Conservation (phyloP, 192 early-diverging fungal genomes). For the Coemansia sp. region DNA sequence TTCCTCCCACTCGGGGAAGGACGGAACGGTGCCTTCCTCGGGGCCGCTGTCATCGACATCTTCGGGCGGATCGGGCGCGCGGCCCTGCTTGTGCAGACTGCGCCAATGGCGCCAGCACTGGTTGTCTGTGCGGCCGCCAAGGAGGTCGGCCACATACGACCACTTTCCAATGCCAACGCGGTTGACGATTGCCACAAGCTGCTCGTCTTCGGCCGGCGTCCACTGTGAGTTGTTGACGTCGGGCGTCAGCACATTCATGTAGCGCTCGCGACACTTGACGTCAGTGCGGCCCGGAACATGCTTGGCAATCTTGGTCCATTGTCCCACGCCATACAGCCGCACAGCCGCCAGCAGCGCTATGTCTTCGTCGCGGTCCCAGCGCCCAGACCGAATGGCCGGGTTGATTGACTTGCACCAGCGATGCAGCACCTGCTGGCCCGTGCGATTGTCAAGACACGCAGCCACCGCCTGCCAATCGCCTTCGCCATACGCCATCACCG, state of each 20-base stretch:
- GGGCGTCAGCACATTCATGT: slow-evolving; percentile 68
- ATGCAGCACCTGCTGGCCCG: slow-evolving; percentile 70
- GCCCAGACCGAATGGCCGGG: slow-evolving; percentile 63
- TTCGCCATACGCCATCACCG: slow-evolving; percentile 68
- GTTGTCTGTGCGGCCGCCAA: slow-evolving; percentile 60
- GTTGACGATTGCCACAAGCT: slow-evolving; percentile 45
- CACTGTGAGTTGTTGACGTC: slow-evolving; percentile 60
- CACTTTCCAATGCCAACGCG: slow-evolving; percentile 58
- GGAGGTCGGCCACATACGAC: slow-evolving; percentile 56
- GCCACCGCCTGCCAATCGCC: slow-evolving; percentile 75
- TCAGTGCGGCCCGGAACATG: slow-evolving; percentile 74
- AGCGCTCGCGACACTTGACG: slow-evolving; percentile 78
- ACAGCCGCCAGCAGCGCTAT: slow-evolving; percentile 64
- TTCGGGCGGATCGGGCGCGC: slow-evolving; percentile 51
- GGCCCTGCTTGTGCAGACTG: slow-evolving; percentile 54
- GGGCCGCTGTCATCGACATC: slow-evolving; percentile 26
- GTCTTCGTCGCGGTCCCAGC: slow-evolving; percentile 73
- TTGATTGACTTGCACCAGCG: slow-evolving; percentile 74
- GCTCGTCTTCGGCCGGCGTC: slow-evolving; percentile 56
- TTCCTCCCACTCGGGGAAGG: slow-evolving; percentile 54
- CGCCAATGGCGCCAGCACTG: slow-evolving; percentile 58
- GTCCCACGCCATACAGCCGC: slow-evolving; percentile 63
- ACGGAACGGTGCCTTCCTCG: slow-evolving; percentile 52
- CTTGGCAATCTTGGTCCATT: slow-evolving; percentile 73
- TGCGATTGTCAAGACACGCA: slow-evolving; percentile 62